Evolutionary conservation across 768 basidiomycete genomes (phyloP), one percentile per base, ranked within the genome.

Genomic region (Trametes cinnabarina): DNA sequence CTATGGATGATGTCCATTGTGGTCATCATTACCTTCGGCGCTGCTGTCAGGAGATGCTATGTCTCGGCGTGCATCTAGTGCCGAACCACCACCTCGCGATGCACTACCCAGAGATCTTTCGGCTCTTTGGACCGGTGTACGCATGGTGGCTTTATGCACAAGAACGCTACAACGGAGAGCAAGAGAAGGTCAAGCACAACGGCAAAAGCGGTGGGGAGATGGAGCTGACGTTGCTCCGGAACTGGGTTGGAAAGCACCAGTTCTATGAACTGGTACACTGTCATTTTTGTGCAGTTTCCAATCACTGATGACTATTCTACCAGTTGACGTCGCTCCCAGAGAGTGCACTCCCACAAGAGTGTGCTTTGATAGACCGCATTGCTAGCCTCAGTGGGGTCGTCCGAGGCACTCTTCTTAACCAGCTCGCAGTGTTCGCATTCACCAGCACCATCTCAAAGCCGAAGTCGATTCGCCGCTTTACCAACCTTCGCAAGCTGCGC

Each of bases 61-160:
- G 15, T 7, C 55, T 57, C 19, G 34, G 48, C 14, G 26, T 57
- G 5, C 55, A 50, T 9, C 26, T 57, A 11, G 22, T 57, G 1
- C 47, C 48, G 0, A 57, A 57, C 41, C 40, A 35, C 17, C 55
- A 57, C 22, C 40, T 37, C 11, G 55, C 55, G 2, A 50, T 57
- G 55, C 55, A 57, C 32, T 57, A 57, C 28, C 48, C 41, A 3
- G 14, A 34, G 12, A 22, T 57, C 20, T 57, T 50, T 32, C 5
- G 22, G 1, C 41, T 43, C 30, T 57, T 57, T 17, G 51, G 57
- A 0, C 57, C 57, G 0, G 50, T 52, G 3, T 53, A 51, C 7
- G 50, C 50, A 23, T 58, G 57, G 57, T 58, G 57, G 57, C 20
- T 53, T 11, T 32, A 6, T 11, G 30, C 6, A 11, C 52, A 35